Percentiles rank a stretch among this genome's conserved stretches.
These are phyloP conservation scores for Talaromyces sp. DNA, from an alignment of 2,329 filamentous ascomycete species.

Conservation along the genomic window DNA sequence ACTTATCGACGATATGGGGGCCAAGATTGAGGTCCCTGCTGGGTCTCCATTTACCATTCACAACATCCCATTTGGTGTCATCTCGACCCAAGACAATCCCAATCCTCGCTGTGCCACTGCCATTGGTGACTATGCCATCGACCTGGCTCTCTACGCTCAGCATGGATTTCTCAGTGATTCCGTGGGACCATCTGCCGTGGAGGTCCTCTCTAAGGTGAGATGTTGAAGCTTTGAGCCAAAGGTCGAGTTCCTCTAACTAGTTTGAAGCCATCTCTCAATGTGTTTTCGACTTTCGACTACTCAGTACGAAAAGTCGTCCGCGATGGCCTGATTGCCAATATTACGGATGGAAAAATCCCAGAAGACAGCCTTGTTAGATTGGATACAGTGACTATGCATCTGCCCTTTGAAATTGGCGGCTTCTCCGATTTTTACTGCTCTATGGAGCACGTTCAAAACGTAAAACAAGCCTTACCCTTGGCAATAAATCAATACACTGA, in stretches of 20 bases:
- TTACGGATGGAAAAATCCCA: slow-evolving; percentile 15
- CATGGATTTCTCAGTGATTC: not conserved
- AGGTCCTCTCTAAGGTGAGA: not conserved
- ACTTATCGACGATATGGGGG: not conserved
- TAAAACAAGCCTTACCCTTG: slow-evolving; percentile 26
- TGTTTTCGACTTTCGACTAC: slow-evolving; percentile 45
- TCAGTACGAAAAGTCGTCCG: slow-evolving; percentile 33
- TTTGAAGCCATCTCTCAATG: slow-evolving; percentile 41
- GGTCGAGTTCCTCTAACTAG: slow-evolving; percentile 11
- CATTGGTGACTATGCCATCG: slow-evolving; percentile 49
- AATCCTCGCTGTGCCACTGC: slow-evolving; percentile 48
- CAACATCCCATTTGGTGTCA: slow-evolving; percentile 54
- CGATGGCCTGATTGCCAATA: slow-evolving; percentile 32
- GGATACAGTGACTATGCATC: slow-evolving; percentile 43
- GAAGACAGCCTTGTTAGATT: slow-evolving; percentile 25
- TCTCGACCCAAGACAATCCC: slow-evolving; percentile 36
- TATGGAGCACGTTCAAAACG: slow-evolving; percentile 51
- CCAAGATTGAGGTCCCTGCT: slow-evolving; percentile 1
- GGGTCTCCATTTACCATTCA: slow-evolving; percentile 41
- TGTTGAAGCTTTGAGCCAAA: not conserved
- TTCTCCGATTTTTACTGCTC: slow-evolving; percentile 58
- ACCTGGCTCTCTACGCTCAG: slow-evolving; percentile 41
- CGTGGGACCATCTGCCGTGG: not conserved
- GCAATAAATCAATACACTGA: not conserved
- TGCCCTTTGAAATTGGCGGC: slow-evolving; percentile 53